phyloP scores from a whole-genome alignment of 208 protist species.

The Crithidia mellificae region DNA sequence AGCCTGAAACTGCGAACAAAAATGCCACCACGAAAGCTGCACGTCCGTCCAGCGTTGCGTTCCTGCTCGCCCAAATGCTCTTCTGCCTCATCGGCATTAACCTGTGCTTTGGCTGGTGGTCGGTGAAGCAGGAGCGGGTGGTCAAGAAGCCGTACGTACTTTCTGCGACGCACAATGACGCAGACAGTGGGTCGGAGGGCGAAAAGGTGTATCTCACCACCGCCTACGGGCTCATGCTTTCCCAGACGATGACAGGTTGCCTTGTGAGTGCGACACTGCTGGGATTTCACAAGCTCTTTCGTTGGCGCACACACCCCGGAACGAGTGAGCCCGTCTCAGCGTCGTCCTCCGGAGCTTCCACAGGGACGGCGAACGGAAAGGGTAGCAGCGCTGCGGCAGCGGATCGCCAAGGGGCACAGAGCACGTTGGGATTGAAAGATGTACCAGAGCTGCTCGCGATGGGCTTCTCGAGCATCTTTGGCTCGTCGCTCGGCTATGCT shows the following conservation, averaged over 20 bases:
- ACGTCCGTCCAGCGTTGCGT: background rate
- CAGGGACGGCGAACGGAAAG: no score
- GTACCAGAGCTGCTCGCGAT: conserved; percentile 43
- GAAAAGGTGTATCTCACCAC: conserved; percentile 26
- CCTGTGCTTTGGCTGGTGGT: conserved; percentile 82
- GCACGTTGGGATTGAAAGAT: conserved; percentile 11
- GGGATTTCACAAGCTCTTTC: conserved; percentile 11
- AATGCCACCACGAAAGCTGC: background rate
- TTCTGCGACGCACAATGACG: background rate
- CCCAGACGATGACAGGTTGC: conserved; percentile 31
- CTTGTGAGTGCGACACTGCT: conserved; percentile 23
- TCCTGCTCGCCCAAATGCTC: conserved; percentile 54
- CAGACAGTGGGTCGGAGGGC: background rate
- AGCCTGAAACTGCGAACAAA: background rate
- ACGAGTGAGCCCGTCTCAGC: no score
- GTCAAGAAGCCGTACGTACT: conserved; percentile 68
- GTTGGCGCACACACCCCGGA: background rate
- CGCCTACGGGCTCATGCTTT: conserved; percentile 32
- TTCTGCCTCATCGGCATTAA: conserved; percentile 77
- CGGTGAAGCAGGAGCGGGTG: conserved; percentile 81
- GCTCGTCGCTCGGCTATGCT: conserved; percentile 62
- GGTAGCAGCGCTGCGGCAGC: background rate
- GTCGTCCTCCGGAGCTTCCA: no score
- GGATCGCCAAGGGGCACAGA: background rate
- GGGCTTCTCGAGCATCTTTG: conserved; percentile 79